Conservation (phyloP, 2,329 filamentous ascomycete genomes). For the Teratosphaeria epicoccoides region DNA sequence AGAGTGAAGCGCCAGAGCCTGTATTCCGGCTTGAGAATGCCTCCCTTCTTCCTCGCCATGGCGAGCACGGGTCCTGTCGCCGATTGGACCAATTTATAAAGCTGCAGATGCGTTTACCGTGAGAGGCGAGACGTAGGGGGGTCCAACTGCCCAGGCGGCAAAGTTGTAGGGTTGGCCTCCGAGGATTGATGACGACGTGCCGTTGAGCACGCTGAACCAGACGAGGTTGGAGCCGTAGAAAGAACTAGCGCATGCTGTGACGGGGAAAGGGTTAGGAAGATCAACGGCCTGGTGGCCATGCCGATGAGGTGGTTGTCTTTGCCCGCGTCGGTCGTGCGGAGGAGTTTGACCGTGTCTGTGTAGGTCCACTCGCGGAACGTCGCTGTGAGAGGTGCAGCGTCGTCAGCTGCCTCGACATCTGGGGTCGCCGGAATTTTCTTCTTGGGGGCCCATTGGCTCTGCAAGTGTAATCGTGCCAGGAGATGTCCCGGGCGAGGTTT, state of each 20-base stretch:
- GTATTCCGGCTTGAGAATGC: slow-evolving; percentile 32
- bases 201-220: slow-evolving; percentile 37
- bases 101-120: slow-evolving; percentile 28
- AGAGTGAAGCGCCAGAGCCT: slow-evolving; percentile 31
- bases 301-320: slow-evolving; percentile 22
- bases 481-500: background rate
- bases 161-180: slow-evolving; percentile 30
- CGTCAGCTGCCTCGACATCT: slow-evolving; percentile 4
- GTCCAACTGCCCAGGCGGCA: slow-evolving; percentile 28
- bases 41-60: slow-evolving; percentile 29
- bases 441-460: background rate
- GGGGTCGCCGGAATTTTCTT: slow-evolving; percentile 1
- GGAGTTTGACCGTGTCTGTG: slow-evolving; percentile 24
- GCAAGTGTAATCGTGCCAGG: background rate
- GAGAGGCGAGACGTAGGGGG: slow-evolving; percentile 28
- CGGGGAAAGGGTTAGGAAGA: slow-evolving; percentile 18
- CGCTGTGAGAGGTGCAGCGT: background rate
- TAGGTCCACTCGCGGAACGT: slow-evolving; percentile 19
- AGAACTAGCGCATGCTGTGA: slow-evolving; percentile 32
- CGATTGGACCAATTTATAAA: slow-evolving; percentile 27
- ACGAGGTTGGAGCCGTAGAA: slow-evolving; percentile 30
- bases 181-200: slow-evolving; percentile 31
- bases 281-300: slow-evolving; percentile 21
- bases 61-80: slow-evolving; percentile 25
- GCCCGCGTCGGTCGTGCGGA: slow-evolving; percentile 19